These are phyloP conservation scores for Trametes elegans DNA, from an alignment of 768 basidiomycete species.

Conservation along the genomic window DNA sequence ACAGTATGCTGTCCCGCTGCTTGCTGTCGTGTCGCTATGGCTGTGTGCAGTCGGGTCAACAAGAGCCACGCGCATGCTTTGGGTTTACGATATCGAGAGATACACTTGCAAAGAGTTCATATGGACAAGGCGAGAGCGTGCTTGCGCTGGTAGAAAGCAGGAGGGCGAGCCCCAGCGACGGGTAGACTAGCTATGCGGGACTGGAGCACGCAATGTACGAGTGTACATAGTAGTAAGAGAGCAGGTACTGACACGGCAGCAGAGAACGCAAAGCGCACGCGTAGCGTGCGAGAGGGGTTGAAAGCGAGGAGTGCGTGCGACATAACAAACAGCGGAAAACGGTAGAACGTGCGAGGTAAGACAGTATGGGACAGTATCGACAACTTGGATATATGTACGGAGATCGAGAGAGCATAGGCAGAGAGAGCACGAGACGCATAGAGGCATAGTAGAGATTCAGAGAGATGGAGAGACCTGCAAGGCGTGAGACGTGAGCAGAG, in stretches of 20 bases:
- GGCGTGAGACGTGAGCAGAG: neutral
- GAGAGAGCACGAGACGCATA: conserved; percentile 13
- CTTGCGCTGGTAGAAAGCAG: conserved; percentile 18
- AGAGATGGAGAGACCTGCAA: neutral
- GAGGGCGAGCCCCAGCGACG: conserved; percentile 6
- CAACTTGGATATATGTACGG: conserved; percentile 15
- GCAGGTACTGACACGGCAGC: conserved; percentile 13
- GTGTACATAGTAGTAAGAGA: neutral
- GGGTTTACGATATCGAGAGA: too few species aligned
- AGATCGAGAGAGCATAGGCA: conserved; percentile 11
- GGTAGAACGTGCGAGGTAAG: conserved; percentile 18
- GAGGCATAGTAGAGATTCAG: conserved; percentile 17
- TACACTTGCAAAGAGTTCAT: too few species aligned
- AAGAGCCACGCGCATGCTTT: too few species aligned
- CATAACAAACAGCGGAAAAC: conserved; percentile 12
- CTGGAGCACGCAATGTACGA: neutral
- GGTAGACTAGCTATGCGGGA: conserved; percentile 20
- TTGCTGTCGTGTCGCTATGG: too few species aligned
- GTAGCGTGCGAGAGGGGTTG: neutral
- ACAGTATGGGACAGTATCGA: neutral
- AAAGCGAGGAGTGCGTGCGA: conserved; percentile 8
- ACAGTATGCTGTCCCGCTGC: too few species aligned
- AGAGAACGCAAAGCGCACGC: conserved; percentile 8
- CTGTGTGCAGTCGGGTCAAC: too few species aligned
- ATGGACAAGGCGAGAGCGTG: conserved; percentile 14